phyloP scores from a whole-genome alignment of 2,329 filamentous ascomycete genomes.

The Lomentospora prolificans region DNA sequence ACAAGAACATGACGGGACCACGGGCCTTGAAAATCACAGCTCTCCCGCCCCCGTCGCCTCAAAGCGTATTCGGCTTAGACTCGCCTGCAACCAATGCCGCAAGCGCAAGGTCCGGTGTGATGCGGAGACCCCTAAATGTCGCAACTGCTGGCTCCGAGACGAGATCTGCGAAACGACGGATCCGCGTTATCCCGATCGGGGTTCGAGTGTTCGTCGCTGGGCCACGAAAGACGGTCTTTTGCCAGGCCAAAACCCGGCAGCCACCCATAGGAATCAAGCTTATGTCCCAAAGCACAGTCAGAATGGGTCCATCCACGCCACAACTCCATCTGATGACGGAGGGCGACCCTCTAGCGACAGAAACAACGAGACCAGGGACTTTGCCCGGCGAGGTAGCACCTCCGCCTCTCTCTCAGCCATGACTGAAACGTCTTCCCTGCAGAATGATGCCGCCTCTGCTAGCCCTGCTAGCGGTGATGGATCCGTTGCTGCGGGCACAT shows the following conservation, averaged over 20 bases:
- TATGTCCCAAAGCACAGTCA: background rate
- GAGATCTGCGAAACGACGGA: conserved; percentile 5
- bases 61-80: conserved; percentile 15
- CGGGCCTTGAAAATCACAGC: background rate
- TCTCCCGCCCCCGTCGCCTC: background rate
- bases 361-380: background rate
- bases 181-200: background rate
- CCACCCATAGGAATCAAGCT: background rate
- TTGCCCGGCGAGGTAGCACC: background rate
- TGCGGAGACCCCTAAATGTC: conserved; percentile 17
- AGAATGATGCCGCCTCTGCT: background rate
- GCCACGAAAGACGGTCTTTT: background rate
- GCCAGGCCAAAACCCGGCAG: background rate
- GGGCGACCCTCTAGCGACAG: background rate
- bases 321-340: background rate
- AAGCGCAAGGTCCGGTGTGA: conserved; percentile 21
- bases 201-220: background rate
- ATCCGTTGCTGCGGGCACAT: background rate
- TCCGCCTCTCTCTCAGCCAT: background rate
- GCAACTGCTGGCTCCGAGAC: conserved; percentile 14
- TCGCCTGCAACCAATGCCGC: conserved; percentile 19
- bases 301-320: background rate
- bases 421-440: background rate
- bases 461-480: background rate
- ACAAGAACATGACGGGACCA: background rate